Evolutionary conservation across 306 rosid species (phyloP).

Genomic region (Prunus armeniaca): DNA sequence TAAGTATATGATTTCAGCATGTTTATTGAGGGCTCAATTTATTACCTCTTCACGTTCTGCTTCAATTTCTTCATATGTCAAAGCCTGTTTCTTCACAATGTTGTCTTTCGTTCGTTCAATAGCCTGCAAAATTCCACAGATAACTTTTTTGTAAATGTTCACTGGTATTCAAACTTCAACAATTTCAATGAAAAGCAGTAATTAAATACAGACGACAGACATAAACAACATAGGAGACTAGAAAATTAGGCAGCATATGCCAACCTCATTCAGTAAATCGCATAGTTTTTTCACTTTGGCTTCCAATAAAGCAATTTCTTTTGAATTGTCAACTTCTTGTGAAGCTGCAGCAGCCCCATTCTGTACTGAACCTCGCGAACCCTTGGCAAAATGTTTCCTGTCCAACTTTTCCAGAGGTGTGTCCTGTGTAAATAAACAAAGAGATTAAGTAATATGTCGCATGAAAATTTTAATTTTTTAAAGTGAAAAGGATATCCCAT

Average conservation of each 20-base stretch:
- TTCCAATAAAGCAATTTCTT: conserved; percentile 76
- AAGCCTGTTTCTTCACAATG: conserved; percentile 88
- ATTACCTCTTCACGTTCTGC: conserved; percentile 97
- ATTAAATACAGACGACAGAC: neutral
- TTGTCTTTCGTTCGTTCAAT: conserved; percentile 85
- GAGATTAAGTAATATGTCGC: conserved; percentile 4
- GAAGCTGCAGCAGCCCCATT: conserved; percentile 52
- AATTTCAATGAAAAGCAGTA: neutral
- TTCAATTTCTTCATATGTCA: conserved; percentile 93
- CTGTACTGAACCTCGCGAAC: conserved; percentile 44
- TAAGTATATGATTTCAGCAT: neutral
- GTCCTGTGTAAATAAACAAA: conserved; percentile 48
- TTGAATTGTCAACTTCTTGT: conserved; percentile 49
- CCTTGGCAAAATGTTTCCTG: conserved; percentile 83
- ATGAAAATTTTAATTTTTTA: neutral
- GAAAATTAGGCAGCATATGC: conserved; percentile 18
- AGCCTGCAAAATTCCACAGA: conserved; percentile 49
- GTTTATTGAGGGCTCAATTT: neutral
- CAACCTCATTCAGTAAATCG: conserved; percentile 73
- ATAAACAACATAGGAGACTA: neutral
- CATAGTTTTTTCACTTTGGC: conserved; percentile 69
- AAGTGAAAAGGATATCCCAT: neutral
- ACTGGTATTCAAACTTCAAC: neutral
- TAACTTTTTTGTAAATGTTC: neutral
- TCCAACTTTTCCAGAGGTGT: conserved; percentile 86